These are phyloP conservation scores for Cinchona pubescens DNA, from an alignment of 257 asterid species.

Conservation along the genomic window DNA sequence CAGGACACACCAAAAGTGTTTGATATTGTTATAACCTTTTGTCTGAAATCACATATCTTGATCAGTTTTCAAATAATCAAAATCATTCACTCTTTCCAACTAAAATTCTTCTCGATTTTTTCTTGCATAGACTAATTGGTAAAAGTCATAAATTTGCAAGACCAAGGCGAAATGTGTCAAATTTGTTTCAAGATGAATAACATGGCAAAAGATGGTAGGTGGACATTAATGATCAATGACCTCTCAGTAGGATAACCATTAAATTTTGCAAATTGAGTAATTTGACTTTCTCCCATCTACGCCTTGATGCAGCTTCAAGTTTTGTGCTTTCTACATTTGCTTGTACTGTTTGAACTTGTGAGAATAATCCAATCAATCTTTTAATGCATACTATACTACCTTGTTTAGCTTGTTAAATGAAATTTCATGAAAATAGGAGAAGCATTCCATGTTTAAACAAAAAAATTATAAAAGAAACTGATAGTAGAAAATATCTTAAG, in stretches of 20 bases:
- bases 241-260: not conserved
- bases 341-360: not conserved
- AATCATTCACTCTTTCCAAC: not conserved
- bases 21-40: not conserved
- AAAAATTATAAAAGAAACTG: too few species aligned
- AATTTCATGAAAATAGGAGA: not conserved
- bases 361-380: not conserved
- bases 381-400: not conserved
- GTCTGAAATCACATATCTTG: not conserved
- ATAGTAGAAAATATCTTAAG: not conserved
- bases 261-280: not conserved
- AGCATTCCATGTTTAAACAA: not conserved
- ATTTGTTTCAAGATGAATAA: conserved; percentile 2
- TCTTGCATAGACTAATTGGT: not conserved
- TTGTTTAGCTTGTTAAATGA: not conserved
- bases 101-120: not conserved
- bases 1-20: not conserved
- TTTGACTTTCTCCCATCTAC: not conserved
- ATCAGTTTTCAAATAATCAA: not conserved
- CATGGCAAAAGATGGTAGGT: not conserved
- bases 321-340: not conserved
- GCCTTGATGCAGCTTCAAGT: not conserved
- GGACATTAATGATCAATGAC: not conserved
- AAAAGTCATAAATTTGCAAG: not conserved
- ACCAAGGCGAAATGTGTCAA: not conserved